These are phyloP conservation scores for Pachyrhizus erosus DNA, from an alignment of 306 rosid species.

Conservation along the genomic window DNA sequence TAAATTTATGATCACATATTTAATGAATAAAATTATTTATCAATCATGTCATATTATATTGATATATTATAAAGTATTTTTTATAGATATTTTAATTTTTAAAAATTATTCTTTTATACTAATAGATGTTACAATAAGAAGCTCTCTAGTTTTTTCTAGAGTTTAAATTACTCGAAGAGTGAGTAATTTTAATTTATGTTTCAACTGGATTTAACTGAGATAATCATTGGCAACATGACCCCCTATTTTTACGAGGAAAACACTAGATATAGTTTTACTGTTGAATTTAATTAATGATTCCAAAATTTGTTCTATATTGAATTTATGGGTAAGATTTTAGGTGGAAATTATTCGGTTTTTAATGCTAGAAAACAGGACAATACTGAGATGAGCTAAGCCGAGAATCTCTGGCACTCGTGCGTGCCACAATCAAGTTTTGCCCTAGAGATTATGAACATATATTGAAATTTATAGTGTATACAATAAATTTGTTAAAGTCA, in stretches of 20 bases:
- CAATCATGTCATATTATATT: no score
- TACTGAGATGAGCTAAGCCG: background rate
- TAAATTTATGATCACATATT: no score
- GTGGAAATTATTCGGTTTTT: constrained; percentile 20
- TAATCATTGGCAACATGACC: background rate
- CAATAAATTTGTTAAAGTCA: background rate
- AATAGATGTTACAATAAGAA: background rate
- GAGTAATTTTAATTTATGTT: background rate
- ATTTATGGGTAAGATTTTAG: constrained; percentile 18
- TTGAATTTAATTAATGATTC: background rate
- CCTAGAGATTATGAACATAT: background rate
- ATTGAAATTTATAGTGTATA: background rate
- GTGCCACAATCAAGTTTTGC: background rate
- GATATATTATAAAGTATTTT: no score
- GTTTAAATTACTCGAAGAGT: background rate
- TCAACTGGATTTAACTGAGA: background rate
- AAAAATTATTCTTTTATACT: background rate
- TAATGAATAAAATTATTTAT: no score
- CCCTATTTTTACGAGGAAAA: background rate
- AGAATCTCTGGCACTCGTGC: constrained; percentile 37
- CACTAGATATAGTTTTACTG: background rate
- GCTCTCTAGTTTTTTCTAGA: background rate
- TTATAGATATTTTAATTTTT: background rate
- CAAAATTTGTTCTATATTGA: background rate
- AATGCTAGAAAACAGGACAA: background rate